Conservation (phyloP, 371 early-diverging fungal species). For the Umbelopsis sp. region DNA sequence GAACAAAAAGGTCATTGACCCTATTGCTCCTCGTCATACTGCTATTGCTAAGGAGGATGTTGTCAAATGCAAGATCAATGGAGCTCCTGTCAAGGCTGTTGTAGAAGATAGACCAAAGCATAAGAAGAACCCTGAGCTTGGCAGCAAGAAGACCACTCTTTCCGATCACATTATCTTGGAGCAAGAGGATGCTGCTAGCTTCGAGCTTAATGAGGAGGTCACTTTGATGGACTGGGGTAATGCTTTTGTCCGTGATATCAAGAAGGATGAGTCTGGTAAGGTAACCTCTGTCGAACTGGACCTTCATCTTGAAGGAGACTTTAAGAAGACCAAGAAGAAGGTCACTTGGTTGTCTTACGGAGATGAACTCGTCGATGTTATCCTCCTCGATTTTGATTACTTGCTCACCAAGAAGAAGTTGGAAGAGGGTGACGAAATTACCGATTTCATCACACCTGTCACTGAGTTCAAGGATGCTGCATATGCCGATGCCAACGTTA, state of each 20-base stretch:
- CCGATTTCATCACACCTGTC: conserved; percentile 86
- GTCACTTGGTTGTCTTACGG: conserved; percentile 94
- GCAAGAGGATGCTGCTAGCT: conserved; percentile 85
- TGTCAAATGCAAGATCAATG: conserved; percentile 71
- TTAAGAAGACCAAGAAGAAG: conserved; percentile 99
- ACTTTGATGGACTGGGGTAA: conserved; percentile 99
- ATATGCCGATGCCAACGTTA: conserved; percentile 77
- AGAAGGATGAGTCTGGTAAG: conserved; percentile 52
- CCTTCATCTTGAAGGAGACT: conserved; percentile 94
- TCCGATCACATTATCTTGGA: conserved; percentile 84
- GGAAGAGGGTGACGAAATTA: conserved; percentile 91
- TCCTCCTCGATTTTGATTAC: conserved; percentile 92
- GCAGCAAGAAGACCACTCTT: conserved; percentile 86
- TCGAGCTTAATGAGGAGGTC: conserved; percentile 91
- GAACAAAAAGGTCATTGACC: conserved; percentile 99
- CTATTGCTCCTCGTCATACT: conserved; percentile 90
- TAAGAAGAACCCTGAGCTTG: conserved; percentile 96
- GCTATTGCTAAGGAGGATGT: conserved; percentile 74
- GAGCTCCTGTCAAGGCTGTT: conserved; percentile 57
- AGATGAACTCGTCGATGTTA: conserved; percentile 61
- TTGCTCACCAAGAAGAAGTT: conserved; percentile 97
- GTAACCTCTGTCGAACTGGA: conserved; percentile 61
- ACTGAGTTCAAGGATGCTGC: conserved; percentile 80
- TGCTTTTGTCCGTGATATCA: conserved; percentile 79
- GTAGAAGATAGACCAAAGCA: conserved; percentile 82